Percentiles rank a stretch among this genome's conserved stretches.
These are phyloP conservation scores for Mrakia frigida DNA, from an alignment of 768 basidiomycete species.

Conservation along the genomic window DNA sequence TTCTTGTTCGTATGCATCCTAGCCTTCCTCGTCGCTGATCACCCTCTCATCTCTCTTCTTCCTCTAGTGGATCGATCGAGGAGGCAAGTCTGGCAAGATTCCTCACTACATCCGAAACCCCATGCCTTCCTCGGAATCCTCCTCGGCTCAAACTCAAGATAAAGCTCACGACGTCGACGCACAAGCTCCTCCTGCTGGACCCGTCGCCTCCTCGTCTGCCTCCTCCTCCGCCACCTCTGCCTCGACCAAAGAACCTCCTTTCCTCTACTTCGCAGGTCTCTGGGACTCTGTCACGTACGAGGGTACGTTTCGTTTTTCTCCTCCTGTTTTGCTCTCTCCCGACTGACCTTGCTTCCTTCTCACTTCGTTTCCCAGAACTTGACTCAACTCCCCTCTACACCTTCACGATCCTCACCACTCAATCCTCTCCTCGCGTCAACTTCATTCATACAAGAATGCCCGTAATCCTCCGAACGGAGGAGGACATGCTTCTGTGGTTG, in stretches of 20 bases:
- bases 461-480: conserved; percentile 63
- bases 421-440: conserved; percentile 58
- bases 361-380: neutral
- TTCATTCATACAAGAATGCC: conserved; percentile 87
- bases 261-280: conserved; percentile 83
- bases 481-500: conserved; percentile 68
- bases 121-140: neutral
- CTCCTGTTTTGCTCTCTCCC: neutral
- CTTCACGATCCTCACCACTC: conserved; percentile 86
- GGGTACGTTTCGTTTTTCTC: neutral
- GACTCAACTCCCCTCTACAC: conserved; percentile 53
- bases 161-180: too few relatives aligned
- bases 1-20: too few relatives aligned
- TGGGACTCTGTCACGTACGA: conserved; percentile 62
- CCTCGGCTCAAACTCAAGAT: neutral
- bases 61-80: conserved; percentile 71
- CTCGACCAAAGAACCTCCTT: conserved; percentile 32
- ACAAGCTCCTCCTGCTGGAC: neutral
- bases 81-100: conserved; percentile 18
- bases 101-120: conserved; percentile 23
- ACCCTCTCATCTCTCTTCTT: too few relatives aligned
- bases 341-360: neutral
- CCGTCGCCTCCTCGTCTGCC: neutral
- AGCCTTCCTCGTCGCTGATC: too few relatives aligned
- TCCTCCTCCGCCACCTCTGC: neutral